Conservation (phyloP, 768 basidiomycete species). For the Chalciporus pseudorubinellus region DNA sequence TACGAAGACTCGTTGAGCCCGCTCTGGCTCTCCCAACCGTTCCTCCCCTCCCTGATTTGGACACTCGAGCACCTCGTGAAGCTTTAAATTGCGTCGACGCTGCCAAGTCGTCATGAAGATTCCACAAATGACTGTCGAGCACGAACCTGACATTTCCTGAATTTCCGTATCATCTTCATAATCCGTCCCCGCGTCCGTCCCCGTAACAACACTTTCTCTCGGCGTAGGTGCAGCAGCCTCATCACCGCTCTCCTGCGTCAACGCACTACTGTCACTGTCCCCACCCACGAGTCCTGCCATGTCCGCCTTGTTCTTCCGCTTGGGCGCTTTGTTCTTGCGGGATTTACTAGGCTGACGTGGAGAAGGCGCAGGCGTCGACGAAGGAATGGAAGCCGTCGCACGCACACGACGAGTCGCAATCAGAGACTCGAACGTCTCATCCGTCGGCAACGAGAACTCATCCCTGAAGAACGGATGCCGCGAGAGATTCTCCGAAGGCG, state of each 20-base stretch:
- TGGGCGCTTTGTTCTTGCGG: slow-evolving; percentile 48
- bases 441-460: slow-evolving; percentile 62
- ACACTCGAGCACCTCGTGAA: slow-evolving; percentile 26
- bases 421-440: slow-evolving; percentile 57
- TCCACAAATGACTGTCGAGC: background rate
- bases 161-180: slow-evolving; percentile 71
- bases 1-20: slow-evolving; percentile 22
- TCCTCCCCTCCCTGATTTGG: slow-evolving; percentile 26
- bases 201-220: slow-evolving; percentile 65
- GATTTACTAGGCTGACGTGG: slow-evolving; percentile 37
- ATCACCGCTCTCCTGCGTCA: slow-evolving; percentile 81
- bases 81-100: slow-evolving; percentile 20
- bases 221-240: slow-evolving; percentile 57
- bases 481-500: slow-evolving; percentile 65
- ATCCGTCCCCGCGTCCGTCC: slow-evolving; percentile 69
- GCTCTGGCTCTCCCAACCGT: slow-evolving; percentile 25
- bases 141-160: slow-evolving; percentile 57
- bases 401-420: slow-evolving; percentile 64
- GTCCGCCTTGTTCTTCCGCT: slow-evolving; percentile 46
- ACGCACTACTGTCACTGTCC: slow-evolving; percentile 80
- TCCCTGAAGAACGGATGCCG: slow-evolving; percentile 71
- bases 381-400: slow-evolving; percentile 51
- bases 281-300: slow-evolving; percentile 76
- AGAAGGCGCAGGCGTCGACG: slow-evolving; percentile 57
- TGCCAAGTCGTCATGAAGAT: slow-evolving; percentile 15